Conservation (phyloP, 768 basidiomycete genomes). For the Lentinus tigrinus region DNA sequence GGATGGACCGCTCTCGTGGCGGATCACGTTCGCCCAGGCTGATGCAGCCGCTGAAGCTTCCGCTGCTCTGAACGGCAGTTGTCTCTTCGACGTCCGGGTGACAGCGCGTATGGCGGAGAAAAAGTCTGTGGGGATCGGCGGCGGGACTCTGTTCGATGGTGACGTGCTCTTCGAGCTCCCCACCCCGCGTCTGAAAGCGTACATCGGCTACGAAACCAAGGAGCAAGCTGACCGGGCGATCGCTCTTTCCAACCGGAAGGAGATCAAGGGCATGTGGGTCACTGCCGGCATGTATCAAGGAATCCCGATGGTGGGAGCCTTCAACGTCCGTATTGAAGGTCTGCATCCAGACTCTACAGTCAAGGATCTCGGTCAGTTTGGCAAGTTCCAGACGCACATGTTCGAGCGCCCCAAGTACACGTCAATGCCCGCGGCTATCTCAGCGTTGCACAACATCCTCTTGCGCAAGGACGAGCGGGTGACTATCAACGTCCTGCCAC, state of each 20-base stretch:
- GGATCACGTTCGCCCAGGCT: slow-evolving; percentile 47
- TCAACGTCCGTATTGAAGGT: slow-evolving; percentile 59
- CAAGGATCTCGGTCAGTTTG: slow-evolving; percentile 45
- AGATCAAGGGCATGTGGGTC: slow-evolving; percentile 41
- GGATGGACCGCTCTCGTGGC: slow-evolving; percentile 10
- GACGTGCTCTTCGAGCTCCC: slow-evolving; percentile 61
- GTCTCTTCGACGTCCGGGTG: slow-evolving; percentile 39
- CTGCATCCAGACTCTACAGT: slow-evolving; percentile 47
- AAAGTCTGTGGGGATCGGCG: slow-evolving; percentile 35
- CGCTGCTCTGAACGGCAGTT: slow-evolving; percentile 46
- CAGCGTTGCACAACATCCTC: slow-evolving; percentile 37
- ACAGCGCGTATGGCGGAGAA: slow-evolving; percentile 46
- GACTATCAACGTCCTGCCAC: slow-evolving; percentile 45
- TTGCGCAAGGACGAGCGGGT: slow-evolving; percentile 34
- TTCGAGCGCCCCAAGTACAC: slow-evolving; percentile 49
- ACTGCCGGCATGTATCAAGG: slow-evolving; percentile 53
- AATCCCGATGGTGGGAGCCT: slow-evolving; percentile 53
- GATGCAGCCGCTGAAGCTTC: slow-evolving; percentile 55
- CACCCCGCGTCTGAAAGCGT: slow-evolving; percentile 54
- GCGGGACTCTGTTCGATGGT: slow-evolving; percentile 46
- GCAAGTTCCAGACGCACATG: slow-evolving; percentile 48
- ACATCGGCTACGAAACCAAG: slow-evolving; percentile 57
- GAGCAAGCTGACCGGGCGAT: slow-evolving; percentile 53
- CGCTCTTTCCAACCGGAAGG: slow-evolving; percentile 35
- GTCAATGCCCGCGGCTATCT: slow-evolving; percentile 35